Evolutionary conservation across 164 flowering plant genomes (phyloP).

Genomic region (Akebia trifoliata): DNA sequence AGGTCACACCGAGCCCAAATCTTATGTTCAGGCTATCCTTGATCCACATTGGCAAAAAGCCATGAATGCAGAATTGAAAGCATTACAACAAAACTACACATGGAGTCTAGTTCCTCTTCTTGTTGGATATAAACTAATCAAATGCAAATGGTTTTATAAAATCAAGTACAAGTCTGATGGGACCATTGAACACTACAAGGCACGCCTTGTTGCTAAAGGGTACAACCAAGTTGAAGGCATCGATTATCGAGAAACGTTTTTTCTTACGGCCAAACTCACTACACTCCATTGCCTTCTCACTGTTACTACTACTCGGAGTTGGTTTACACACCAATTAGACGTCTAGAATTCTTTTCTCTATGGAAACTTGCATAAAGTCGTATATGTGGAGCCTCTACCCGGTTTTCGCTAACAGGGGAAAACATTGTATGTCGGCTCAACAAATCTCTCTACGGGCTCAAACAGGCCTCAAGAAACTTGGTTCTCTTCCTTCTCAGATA

Average conservation of each 20-base stretch:
- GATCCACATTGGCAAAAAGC: neutral
- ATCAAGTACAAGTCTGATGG: neutral
- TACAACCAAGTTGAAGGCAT: neutral
- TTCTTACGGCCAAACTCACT: constrained; percentile 5
- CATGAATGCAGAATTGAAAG: too few species aligned
- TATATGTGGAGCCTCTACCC: neutral
- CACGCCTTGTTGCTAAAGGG: too few species aligned
- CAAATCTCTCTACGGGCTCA: neutral
- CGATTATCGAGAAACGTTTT: neutral
- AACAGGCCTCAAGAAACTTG: neutral
- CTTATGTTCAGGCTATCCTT: too few species aligned
- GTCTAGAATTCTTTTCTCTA: neutral
- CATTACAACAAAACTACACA: too few species aligned
- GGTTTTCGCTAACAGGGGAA: neutral
- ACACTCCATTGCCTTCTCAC: neutral
- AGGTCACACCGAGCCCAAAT: neutral
- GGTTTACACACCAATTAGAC: neutral
- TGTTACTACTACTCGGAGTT: neutral
- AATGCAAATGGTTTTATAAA: neutral
- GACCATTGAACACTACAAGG: neutral
- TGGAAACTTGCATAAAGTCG: neutral
- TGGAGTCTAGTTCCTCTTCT: too few species aligned
- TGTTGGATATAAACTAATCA: neutral
- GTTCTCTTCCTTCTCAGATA: neutral
- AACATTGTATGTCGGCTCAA: neutral